Conservation (phyloP, 257 asterid species). For the Primulina tabacum region DNA sequence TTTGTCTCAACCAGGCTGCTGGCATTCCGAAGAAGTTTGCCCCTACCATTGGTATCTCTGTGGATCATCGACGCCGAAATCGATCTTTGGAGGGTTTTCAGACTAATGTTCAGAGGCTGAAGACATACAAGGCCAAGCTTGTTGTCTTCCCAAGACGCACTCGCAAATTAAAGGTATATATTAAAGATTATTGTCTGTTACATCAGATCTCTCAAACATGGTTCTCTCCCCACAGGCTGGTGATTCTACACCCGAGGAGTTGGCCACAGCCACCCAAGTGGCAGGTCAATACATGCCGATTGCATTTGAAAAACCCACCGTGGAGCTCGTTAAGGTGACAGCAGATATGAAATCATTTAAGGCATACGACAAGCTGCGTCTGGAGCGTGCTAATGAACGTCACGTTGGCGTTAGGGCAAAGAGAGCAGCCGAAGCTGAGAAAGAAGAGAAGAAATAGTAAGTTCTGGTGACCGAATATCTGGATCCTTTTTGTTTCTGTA, state of each 20-base stretch:
- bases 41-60: conserved; percentile 57
- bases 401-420: conserved; percentile 74
- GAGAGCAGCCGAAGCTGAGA: conserved; percentile 93
- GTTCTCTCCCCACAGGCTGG: conserved; percentile 43
- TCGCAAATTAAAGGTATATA: conserved; percentile 46
- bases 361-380: conserved; percentile 72
- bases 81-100: conserved; percentile 70
- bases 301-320: conserved; percentile 52
- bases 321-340: conserved; percentile 70
- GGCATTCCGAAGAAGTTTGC: conserved; percentile 61
- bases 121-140: conserved; percentile 68
- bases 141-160: conserved; percentile 73
- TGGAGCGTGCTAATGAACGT: conserved; percentile 65
- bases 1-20: conserved; percentile 42
- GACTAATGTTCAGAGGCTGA: conserved; percentile 62
- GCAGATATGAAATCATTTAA: conserved; percentile 64
- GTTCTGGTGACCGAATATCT: conserved; percentile 16
- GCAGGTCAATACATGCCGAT: conserved; percentile 65
- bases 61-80: conserved; percentile 66
- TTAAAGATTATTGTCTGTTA: neutral
- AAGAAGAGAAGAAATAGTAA: conserved; percentile 75
- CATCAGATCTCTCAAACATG: neutral
- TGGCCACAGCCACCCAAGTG: conserved; percentile 71
- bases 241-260: conserved; percentile 72
- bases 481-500: conserved; percentile 22